phyloP scores from a whole-genome alignment of 768 basidiomycete species.

The Rhodotorula sphaerocarpa region DNA sequence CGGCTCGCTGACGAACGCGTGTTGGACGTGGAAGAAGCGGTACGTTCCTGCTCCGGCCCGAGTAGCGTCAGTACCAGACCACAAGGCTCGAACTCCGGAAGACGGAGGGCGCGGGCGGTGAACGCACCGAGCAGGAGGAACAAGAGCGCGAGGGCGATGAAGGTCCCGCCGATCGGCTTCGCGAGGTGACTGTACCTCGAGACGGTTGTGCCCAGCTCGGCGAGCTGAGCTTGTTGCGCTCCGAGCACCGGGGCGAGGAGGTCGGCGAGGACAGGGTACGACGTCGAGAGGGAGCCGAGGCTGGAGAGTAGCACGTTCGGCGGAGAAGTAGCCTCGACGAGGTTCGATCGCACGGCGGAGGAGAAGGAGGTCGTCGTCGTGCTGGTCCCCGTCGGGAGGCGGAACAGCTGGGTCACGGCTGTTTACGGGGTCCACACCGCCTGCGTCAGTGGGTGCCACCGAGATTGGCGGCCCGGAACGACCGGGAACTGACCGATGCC shows the following conservation, averaged over 20 bases:
- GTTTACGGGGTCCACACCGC: too few species aligned
- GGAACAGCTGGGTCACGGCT: constrained; percentile 33
- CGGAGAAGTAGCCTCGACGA: neutral
- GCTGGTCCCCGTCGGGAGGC: constrained; percentile 11
- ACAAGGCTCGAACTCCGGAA: too few species aligned
- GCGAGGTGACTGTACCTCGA: constrained; percentile 19
- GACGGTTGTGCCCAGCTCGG: neutral
- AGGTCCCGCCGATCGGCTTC: constrained; percentile 28
- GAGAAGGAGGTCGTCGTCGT: neutral
- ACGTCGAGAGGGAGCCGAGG: neutral
- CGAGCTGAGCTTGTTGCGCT: constrained; percentile 7
- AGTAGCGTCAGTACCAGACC: neutral
- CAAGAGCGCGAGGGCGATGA: constrained; percentile 22
- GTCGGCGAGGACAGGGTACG: constrained; percentile 1
- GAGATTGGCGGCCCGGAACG: too few species aligned
- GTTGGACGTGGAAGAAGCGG: constrained; percentile 22
- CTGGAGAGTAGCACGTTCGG: neutral
- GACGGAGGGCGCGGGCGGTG: too few species aligned
- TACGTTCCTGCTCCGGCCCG: constrained; percentile 1
- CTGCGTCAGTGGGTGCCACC: too few species aligned
- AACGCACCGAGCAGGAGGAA: constrained; percentile 21
- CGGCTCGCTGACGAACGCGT: constrained; percentile 16
- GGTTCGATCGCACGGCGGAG: neutral
- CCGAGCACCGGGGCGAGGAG: constrained; percentile 5
- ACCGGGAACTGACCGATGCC: constrained; percentile 15